Base-by-base conservation (phyloP, 306 rosid species). In the Lathyrus sativus region DNA sequence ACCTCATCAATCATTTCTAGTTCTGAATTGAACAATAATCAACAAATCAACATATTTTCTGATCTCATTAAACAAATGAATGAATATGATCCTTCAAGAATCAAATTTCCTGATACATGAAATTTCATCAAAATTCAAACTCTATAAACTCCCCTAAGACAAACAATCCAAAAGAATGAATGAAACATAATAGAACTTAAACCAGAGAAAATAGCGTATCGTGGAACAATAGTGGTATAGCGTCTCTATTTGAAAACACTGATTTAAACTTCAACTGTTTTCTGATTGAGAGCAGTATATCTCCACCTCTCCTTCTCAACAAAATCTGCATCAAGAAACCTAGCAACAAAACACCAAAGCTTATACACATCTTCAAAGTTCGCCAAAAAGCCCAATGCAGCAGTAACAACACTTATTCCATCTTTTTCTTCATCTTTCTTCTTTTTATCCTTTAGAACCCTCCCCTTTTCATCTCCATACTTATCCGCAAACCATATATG, bases 251-350 rank as follows among this genome's bases (percentile, higher is more conserved):
- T 45, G 9, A 13, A 6, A 13, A 45, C 50, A n/a, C 8, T 5
- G 15, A 38, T 80, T 24, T 50, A 91, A 45, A 93, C 85, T 82
- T 93, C 95, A 71, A 88, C 22, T 3, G 87, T 86, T 62, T 76
- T 88, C 82, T 86, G 95, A 78, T 93, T 88, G 41, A 93, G 91
- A 73, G 91, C 86, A 46, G 89, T 86, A 9, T 93, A 93, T 86
- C 96, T 90, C 98, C 97, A 93, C 33, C 97, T 76, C 70, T 90
- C 98, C 73, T 93, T 93, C 81, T 93, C 97, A 57, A 93, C 95
- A 74, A 88, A 93, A 58, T 93, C 98, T 45, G 97, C 96, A 74
- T 90, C 97, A 73, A 93, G 85, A 70, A 93, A 93, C 79, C 78
- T 82, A 37, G 98, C 97, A 67, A 93, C 84, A 74, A 93, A 93